Evolutionary conservation across 23 red algal species (phyloP).

Genomic region (Gracilaria domingensis): DNA sequence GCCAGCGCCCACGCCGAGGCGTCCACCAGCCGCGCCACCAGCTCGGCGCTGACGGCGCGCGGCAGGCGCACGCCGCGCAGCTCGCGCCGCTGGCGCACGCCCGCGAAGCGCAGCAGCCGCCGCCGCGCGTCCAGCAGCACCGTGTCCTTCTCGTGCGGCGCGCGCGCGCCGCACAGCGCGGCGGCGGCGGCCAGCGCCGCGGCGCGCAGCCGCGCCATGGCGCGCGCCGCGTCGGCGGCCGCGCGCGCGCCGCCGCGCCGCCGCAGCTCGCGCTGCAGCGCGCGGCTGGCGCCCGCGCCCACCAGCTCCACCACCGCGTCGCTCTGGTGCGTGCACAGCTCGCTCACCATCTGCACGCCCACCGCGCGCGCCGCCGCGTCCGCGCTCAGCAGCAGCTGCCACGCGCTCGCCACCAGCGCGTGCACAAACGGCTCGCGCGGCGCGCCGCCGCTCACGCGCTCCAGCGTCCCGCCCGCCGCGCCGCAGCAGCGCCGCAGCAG

Average conservation of each 20-base stretch:
- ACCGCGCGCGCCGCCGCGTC: neutral
- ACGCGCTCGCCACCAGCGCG: neutral
- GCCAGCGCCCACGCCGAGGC: too few relatives aligned
- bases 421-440: neutral
- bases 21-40: conserved; percentile 8
- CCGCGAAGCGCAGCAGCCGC: neutral
- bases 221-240: neutral
- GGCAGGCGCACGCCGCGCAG: neutral
- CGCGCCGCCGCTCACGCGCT: neutral
- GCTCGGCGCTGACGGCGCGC: neutral
- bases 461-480: neutral
- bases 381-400: neutral
- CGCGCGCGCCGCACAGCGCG: neutral
- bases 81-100: neutral
- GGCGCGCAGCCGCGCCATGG: neutral
- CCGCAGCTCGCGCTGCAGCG: neutral
- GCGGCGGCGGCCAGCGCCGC: neutral
- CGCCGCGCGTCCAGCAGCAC: neutral
- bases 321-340: neutral
- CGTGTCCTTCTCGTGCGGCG: neutral
- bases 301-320: neutral
- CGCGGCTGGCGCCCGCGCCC: neutral
- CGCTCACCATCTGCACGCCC: conserved; percentile 10
- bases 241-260: neutral
- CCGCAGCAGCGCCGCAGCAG: neutral